Percentiles rank a stretch among this genome's conserved stretches.
Conservation (phyloP, 495 filamentous ascomycete genomes). For the Aspergillus hancockii region DNA sequence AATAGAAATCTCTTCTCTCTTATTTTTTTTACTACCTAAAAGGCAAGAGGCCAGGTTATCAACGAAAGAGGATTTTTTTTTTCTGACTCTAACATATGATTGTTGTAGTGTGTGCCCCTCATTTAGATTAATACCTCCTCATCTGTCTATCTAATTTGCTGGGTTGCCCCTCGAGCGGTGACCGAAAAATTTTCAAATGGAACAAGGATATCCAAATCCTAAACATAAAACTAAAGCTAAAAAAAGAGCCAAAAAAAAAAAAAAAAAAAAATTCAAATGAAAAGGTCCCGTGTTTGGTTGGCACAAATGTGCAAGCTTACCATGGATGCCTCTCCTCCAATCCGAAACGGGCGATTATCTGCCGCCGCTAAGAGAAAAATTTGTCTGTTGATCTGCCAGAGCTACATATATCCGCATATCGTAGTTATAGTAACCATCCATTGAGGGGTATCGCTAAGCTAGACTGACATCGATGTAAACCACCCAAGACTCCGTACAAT, state of each 20-base stretch:
- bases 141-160: neutral
- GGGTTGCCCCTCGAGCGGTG: constrained; percentile 3
- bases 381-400: constrained; percentile 5
- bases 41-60: constrained; percentile 14
- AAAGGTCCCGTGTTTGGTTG: constrained; percentile 5
- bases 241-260: neutral
- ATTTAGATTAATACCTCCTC: constrained; percentile 1
- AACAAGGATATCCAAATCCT: neutral
- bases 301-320: constrained; percentile 15
- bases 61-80: neutral
- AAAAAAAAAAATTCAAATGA: constrained; percentile 4
- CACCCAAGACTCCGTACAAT: neutral
- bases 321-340: constrained; percentile 24
- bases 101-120: constrained; percentile 11
- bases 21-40: neutral
- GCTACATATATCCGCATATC: neutral
- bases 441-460: constrained; percentile 17
- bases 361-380: constrained; percentile 16
- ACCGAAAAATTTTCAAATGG: constrained; percentile 2
- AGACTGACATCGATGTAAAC: constrained; percentile 4
- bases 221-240: too few species aligned
- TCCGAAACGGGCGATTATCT: constrained; percentile 16
- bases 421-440: neutral
- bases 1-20: constrained; percentile 9
- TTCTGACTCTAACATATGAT: constrained; percentile 3